Base-by-base conservation (phyloP, 768 basidiomycete species). In the Imleria badia region DNA sequence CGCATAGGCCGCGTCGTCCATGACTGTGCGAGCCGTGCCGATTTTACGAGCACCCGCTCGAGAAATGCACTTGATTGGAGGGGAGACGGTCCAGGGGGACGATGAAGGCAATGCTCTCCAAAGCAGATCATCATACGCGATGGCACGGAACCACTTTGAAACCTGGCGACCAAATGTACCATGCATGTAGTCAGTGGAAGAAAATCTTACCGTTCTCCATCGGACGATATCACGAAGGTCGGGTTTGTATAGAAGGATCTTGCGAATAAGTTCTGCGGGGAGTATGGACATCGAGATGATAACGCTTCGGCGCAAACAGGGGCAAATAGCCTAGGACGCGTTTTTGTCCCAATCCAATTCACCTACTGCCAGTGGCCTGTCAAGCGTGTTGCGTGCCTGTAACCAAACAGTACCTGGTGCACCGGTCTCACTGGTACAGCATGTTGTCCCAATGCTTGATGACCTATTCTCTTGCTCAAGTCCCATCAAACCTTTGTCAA, bases 1-100 rank as follows among this genome's bases (percentile, higher is more conserved):
- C 47, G 36, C 20, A 59, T 40, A 0, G 45, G 26, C 0, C 20
- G 26, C 14, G 51, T 56, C 20, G 52, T 51, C 56, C 59, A 60
- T 11, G 51, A 38, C 23, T 31, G 23, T 1, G 51, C 40, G 4
- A 59, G 47, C 6, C 5, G 47, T 0, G 22, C 43, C 1, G 47
- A 45, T 34, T 36, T 45, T 11, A 53, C 34, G 15, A 60, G 56
- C 3, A 6, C 17, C 8, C 40, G 51, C 34, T 59, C 47, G 6
- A 59, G 34, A n/a, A 6, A 34, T 3, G 8, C 0, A 4, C 1
- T 9, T 9, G 56, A 22, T 26, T 40, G 51, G 6, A 20, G 34
- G 0, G 40, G 22, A 34, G 11, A 39, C 22, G 57, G 45, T 20
- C 44, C 45, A 13, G 50, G 35, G 8, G 49, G 49, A 17, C 40